Conservation (phyloP, 306 rosid species). For the Cotoneaster glaucophyllus region DNA sequence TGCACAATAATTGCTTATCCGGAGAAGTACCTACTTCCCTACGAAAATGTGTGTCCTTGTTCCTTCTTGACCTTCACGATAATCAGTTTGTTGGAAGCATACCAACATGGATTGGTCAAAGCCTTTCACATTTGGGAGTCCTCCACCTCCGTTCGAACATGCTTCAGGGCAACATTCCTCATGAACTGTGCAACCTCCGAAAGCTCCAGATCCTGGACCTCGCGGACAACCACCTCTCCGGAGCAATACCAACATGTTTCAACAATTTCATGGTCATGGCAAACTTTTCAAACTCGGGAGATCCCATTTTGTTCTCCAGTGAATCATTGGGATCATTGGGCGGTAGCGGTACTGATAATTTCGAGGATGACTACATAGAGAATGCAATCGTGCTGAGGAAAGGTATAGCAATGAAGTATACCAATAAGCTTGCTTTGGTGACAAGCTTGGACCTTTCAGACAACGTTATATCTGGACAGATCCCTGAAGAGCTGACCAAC, state of each 20-base stretch:
- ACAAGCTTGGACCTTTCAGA: neutral
- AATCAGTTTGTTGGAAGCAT: slow-evolving; percentile 12
- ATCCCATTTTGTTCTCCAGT: neutral
- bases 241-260: slow-evolving; percentile 32
- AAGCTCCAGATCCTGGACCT: slow-evolving; percentile 15
- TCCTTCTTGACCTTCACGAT: neutral
- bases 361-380: neutral
- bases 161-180: neutral
- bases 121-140: neutral
- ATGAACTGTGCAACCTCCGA: neutral
- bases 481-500: neutral
- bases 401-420: neutral
- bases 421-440: neutral
- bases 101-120: neutral
- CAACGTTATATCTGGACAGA: slow-evolving; percentile 1
- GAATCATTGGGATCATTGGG: neutral
- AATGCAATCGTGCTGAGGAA: neutral
- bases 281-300: neutral
- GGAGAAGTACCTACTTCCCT: neutral
- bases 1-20: slow-evolving; percentile 4
- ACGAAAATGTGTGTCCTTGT: neutral
- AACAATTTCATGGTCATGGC: neutral
- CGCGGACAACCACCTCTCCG: slow-evolving; percentile 18
- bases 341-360: neutral
- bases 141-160: slow-evolving; percentile 11